Evolutionary conservation across 176 grass and related monocot genomes (phyloP), one percentile per base, ranked within the genome.

Genomic region (Oryza coarctata): DNA sequence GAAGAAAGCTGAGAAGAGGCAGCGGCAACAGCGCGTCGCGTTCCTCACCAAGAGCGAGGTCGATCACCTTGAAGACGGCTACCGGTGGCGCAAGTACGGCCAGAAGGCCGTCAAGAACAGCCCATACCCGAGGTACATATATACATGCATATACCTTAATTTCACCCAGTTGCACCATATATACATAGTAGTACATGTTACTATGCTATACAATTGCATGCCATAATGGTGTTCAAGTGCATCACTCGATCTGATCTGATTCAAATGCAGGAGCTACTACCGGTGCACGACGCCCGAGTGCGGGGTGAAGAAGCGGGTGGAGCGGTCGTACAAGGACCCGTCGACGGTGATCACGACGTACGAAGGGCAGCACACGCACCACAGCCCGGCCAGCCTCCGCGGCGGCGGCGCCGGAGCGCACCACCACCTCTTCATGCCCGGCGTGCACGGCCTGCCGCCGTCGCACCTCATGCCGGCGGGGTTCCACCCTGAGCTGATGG

Each of bases 101-200:
- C 97, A 96, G 83, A 99, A 99, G 76, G 97, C 97, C 3, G 97
- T 99, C 80, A 99, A 99, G 87, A 99, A 99, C 83, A 99, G 97
- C 81, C 87, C 91, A 44, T 99, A 89, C 84, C 94, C 94, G 88
- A 97, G 94, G 94, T 97, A 66, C 27, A 18, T 65, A 27, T 77
- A 15, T 49, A 4, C 55, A 60, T 25, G n/a, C 7, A 60, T 3
- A 60, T 11, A 60, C 55, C 22, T 60, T 60, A 60, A 15, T 49
- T 38, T 34, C 63, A 69, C 60, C 70, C 70, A 72, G 70, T 29
- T 47, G 70, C 9, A 45, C 28, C 70, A 29, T 35, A 35, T 0
- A 65, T 15, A 65, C 2, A 22, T 40, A 27, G 12, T 15, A 9
- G 9, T 47, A 58, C 10, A 34, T 18, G 6, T 6, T 1, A 57